Conservation (phyloP, 371 early-diverging fungal species). For the Mortierella sp. region DNA sequence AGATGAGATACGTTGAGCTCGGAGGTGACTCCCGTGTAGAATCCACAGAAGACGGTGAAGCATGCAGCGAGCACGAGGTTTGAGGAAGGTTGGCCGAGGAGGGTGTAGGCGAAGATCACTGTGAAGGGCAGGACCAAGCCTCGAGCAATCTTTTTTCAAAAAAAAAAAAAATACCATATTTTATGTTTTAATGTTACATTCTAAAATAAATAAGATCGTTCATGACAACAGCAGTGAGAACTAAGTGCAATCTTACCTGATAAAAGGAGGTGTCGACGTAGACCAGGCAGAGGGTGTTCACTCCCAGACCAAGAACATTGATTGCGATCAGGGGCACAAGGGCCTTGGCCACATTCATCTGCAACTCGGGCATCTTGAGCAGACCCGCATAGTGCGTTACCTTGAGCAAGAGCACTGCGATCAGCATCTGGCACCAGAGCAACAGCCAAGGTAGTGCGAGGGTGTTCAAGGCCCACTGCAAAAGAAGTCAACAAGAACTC, state of each 20-base stretch:
- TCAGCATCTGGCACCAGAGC: constrained; percentile 62
- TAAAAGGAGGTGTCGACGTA: constrained; percentile 68
- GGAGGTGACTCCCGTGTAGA: constrained; percentile 61
- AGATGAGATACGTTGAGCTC: constrained; percentile 51
- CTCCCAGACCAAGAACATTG: constrained; percentile 64
- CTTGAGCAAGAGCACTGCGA: constrained; percentile 60
- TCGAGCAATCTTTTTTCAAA: constrained; percentile 58
- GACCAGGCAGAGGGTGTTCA: constrained; percentile 66
- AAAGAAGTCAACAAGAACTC: not conserved
- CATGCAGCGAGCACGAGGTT: constrained; percentile 55
- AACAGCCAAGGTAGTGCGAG: constrained; percentile 58
- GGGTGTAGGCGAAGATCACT: constrained; percentile 53
- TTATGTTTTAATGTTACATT: not conserved
- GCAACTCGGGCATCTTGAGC: constrained; percentile 55
- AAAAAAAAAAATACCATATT: not conserved
- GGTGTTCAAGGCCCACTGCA: constrained; percentile 55
- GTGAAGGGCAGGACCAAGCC: constrained; percentile 68
- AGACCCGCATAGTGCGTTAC: constrained; percentile 34
- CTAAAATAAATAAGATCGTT: no score
- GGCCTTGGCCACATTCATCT: constrained; percentile 22
- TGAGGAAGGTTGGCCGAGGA: constrained; percentile 56
- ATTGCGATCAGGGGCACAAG: constrained; percentile 58
- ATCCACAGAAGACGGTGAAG: constrained; percentile 61
- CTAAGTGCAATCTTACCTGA: constrained; percentile 55
- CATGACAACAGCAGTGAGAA: no score